Conservation (phyloP, 2,329 filamentous ascomycete species). For the Huntiella omanensis region DNA sequence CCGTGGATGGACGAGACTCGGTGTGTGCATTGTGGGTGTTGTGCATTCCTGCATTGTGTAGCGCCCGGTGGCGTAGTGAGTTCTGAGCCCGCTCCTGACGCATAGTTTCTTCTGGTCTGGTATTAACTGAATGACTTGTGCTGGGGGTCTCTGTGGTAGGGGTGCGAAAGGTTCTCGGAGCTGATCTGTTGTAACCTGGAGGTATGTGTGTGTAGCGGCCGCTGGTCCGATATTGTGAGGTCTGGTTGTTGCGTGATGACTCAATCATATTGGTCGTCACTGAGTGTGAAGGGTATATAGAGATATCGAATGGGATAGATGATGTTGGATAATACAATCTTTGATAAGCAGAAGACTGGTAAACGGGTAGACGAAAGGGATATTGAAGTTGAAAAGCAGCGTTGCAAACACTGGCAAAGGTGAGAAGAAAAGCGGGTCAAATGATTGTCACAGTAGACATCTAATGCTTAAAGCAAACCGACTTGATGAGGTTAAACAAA, state of each 20-base stretch:
- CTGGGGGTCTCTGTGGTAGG: neutral
- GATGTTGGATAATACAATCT: no score
- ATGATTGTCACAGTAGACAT: no score
- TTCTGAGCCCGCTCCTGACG: slow-evolving; percentile 3
- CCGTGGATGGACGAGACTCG: no score
- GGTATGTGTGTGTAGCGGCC: slow-evolving; percentile 7
- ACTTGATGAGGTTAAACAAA: no score
- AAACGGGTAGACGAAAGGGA: no score
- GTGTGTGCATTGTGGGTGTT: neutral
- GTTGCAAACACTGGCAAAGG: no score
- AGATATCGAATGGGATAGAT: no score
- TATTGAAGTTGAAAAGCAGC: no score
- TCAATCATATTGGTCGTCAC: neutral
- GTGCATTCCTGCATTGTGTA: slow-evolving; percentile 7
- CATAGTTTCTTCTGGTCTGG: slow-evolving; percentile 4
- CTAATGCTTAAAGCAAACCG: no score
- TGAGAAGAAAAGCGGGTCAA: no score
- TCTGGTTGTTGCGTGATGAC: neutral
- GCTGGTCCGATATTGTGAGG: slow-evolving; percentile 1
- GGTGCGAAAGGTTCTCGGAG: slow-evolving; percentile 7
- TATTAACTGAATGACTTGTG: no score
- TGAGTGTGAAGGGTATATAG: neutral
- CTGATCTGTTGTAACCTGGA: neutral
- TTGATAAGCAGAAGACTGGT: no score
- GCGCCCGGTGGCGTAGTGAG: slow-evolving; percentile 6